Conservation (phyloP, 2,329 filamentous ascomycete species). For the Boeremia exigua region DNA sequence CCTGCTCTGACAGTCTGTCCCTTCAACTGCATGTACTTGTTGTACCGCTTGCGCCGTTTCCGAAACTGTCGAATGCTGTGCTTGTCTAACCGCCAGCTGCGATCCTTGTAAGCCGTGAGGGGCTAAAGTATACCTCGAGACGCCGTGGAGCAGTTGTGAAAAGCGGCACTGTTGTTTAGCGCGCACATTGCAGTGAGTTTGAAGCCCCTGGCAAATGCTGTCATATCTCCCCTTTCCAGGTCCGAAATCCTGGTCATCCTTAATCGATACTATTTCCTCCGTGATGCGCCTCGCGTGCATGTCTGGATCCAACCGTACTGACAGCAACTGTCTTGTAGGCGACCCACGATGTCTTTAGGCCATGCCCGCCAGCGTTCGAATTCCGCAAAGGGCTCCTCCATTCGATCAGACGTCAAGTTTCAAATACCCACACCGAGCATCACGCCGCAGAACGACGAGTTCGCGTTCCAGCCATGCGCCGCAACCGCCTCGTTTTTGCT, state of each 20-base stretch:
- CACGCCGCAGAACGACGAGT: slow-evolving; percentile 55
- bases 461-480: slow-evolving; percentile 81
- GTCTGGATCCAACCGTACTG: slow-evolving; percentile 35
- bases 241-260: slow-evolving; percentile 32
- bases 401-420: slow-evolving; percentile 41
- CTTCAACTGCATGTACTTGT: slow-evolving; percentile 42
- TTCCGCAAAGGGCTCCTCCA: slow-evolving; percentile 44
- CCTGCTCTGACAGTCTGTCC: slow-evolving; percentile 35
- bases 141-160: slow-evolving; percentile 44
- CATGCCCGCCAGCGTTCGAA: slow-evolving; percentile 51
- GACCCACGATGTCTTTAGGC: slow-evolving; percentile 53
- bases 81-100: slow-evolving; percentile 39
- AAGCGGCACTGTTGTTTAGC: slow-evolving; percentile 43
- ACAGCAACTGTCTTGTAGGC: slow-evolving; percentile 36
- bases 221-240: slow-evolving; percentile 32
- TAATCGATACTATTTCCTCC: slow-evolving; percentile 36
- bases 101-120: slow-evolving; percentile 48
- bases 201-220: slow-evolving; percentile 38
- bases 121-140: slow-evolving; percentile 47
- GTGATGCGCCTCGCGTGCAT: slow-evolving; percentile 38
- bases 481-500: slow-evolving; percentile 91
- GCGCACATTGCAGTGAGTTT: slow-evolving; percentile 46
- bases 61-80: slow-evolving; percentile 52
- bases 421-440: slow-evolving; percentile 53
- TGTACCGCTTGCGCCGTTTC: slow-evolving; percentile 27